These are phyloP conservation scores for Podospora comata DNA, from an alignment of 495 filamentous ascomycete species.

Conservation along the genomic window DNA sequence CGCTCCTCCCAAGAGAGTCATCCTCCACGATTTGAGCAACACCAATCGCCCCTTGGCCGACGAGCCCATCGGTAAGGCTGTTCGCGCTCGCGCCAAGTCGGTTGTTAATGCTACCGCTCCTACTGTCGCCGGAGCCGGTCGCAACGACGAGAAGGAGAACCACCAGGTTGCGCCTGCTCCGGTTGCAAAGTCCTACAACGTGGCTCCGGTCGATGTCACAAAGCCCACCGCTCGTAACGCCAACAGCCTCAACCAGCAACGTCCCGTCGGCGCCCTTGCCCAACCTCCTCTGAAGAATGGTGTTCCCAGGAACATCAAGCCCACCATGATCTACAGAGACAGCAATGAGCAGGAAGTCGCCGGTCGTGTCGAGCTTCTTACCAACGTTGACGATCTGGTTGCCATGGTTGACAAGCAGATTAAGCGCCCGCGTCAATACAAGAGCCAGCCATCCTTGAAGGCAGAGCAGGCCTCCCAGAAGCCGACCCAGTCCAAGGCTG, in stretches of 20 bases:
- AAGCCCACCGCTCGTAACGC: slow-evolving; percentile 15
- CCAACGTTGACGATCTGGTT: slow-evolving; percentile 23
- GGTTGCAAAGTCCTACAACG: slow-evolving; percentile 18
- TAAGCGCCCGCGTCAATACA: slow-evolving; percentile 43
- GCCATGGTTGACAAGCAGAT: slow-evolving; percentile 28
- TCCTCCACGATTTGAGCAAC: slow-evolving; percentile 80
- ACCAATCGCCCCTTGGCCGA: slow-evolving; percentile 49
- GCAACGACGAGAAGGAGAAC: slow-evolving; percentile 48
- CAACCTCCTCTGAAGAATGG: slow-evolving; percentile 43
- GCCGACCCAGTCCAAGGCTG: slow-evolving; percentile 35
- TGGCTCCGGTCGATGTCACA: slow-evolving; percentile 10
- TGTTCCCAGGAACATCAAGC: slow-evolving; percentile 51
- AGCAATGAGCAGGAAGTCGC: slow-evolving; percentile 28
- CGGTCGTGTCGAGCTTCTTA: slow-evolving; percentile 14
- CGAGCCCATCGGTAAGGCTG: slow-evolving; percentile 50
- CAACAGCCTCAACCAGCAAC: slow-evolving; percentile 11
- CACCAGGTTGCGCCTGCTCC: background rate
- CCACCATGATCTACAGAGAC: slow-evolving; percentile 67
- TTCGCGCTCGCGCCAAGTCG: slow-evolving; percentile 27
- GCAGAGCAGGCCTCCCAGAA: slow-evolving; percentile 30
- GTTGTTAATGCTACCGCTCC: slow-evolving; percentile 28
- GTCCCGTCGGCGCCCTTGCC: slow-evolving; percentile 10
- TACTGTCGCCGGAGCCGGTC: slow-evolving; percentile 33
- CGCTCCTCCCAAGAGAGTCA: slow-evolving; percentile 67
- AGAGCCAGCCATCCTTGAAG: slow-evolving; percentile 42